phyloP scores from a whole-genome alignment of 75 land plant genomes.

The Cunninghamia lanceolata region DNA sequence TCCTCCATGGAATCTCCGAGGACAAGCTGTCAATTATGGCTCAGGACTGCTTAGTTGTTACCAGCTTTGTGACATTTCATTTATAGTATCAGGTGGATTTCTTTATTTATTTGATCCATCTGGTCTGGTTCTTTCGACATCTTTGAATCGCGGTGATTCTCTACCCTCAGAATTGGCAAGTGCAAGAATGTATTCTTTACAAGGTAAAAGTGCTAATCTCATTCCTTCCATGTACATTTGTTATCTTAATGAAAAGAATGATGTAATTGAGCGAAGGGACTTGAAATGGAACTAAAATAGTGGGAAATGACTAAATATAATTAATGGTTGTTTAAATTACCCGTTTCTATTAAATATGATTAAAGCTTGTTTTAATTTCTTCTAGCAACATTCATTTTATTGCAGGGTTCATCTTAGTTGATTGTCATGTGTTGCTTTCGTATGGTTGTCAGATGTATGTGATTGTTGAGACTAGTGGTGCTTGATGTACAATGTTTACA shows the following conservation, averaged over 20 bases:
- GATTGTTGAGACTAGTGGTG: neutral
- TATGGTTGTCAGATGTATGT: neutral
- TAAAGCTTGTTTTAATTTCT: neutral
- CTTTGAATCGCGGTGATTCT: slow-evolving; percentile 45
- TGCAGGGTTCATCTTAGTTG: neutral
- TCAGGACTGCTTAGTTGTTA: slow-evolving; percentile 80
- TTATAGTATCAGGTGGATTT: slow-evolving; percentile 70
- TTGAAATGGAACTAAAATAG: neutral
- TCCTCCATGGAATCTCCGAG: slow-evolving; percentile 81
- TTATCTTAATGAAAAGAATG: neutral
- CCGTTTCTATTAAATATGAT: neutral
- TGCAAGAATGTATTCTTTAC: slow-evolving; percentile 70
- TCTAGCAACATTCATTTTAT: neutral
- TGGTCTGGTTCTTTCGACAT: slow-evolving; percentile 58
- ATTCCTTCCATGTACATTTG: neutral
- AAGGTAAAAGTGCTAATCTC: slow-evolving; percentile 37
- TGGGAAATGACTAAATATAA: neutral
- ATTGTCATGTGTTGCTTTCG: neutral
- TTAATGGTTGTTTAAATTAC: neutral
- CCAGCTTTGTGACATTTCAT: slow-evolving; percentile 56
- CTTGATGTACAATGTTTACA: neutral
- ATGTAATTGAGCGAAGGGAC: neutral
- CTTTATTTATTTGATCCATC: slow-evolving; percentile 89
- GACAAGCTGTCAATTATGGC: slow-evolving; percentile 69
- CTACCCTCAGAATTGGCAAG: slow-evolving; percentile 19